phyloP scores from a whole-genome alignment of 2,329 filamentous ascomycete species.

The Ophiosphaerella korrae region DNA sequence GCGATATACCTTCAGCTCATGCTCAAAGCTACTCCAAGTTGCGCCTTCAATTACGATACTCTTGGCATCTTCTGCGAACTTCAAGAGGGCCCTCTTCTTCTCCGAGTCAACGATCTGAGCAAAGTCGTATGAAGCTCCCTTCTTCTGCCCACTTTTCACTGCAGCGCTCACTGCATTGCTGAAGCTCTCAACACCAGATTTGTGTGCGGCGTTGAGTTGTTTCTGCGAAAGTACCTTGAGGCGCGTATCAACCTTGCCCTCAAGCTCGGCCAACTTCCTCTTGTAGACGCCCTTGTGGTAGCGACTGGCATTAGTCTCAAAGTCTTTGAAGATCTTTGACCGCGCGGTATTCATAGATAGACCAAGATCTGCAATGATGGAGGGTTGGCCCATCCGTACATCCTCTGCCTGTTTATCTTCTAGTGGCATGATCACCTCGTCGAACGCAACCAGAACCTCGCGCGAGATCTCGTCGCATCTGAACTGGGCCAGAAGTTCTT shows the following conservation, averaged over 20 bases:
- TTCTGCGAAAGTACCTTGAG: conserved; percentile 86
- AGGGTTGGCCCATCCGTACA: conserved; percentile 71
- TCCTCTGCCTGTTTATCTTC: conserved; percentile 84
- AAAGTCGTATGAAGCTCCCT: conserved; percentile 89
- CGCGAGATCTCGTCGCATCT: conserved; percentile 95
- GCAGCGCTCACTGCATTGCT: conserved; percentile 83
- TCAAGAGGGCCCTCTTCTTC: conserved; percentile 74
- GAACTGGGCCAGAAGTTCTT: conserved; percentile 95
- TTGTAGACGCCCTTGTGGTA: conserved; percentile 97
- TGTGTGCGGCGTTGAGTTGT: conserved; percentile 89
- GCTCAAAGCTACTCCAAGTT: conserved; percentile 83
- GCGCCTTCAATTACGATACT: conserved; percentile 78
- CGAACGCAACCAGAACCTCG: conserved; percentile 84
- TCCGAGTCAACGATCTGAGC: conserved; percentile 87
- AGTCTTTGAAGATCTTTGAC: conserved; percentile 75
- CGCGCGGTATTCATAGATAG: conserved; percentile 73
- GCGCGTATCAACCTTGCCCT: conserved; percentile 83
- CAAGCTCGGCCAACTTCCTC: conserved; percentile 82
- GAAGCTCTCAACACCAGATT: conserved; percentile 81
- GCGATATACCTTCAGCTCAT: conserved; percentile 79
- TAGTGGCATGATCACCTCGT: conserved; percentile 78
- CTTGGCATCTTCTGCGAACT: conserved; percentile 77
- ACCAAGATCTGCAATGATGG: conserved; percentile 77
- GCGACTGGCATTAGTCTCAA: conserved; percentile 86
- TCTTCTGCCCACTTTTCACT: conserved; percentile 92